Percentiles rank a stretch among this genome's conserved stretches.
phyloP scores from a whole-genome alignment of 129 eudicot genomes.

The carrot (Daucus carota) region DNA sequence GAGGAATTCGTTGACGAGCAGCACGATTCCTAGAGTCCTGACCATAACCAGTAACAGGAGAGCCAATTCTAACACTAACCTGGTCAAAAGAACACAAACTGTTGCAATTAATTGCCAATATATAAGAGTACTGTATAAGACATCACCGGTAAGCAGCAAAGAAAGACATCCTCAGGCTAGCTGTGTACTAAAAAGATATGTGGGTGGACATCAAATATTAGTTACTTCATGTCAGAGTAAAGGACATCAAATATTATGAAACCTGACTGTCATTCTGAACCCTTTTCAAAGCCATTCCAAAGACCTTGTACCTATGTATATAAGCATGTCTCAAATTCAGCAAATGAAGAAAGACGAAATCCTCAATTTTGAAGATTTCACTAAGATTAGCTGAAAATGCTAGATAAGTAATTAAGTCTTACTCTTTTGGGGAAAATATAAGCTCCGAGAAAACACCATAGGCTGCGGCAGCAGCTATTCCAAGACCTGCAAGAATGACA shows the following conservation, averaged over 20 bases:
- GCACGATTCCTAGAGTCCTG: conserved; percentile 89
- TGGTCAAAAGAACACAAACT: conserved; percentile 15
- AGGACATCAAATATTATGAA: conserved; percentile 16
- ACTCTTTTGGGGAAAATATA: conserved; percentile 92
- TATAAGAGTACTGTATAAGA: no score
- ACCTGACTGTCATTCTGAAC: conserved; percentile 88
- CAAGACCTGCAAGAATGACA: conserved; percentile 79
- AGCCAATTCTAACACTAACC: conserved; percentile 80
- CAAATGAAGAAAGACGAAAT: not conserved
- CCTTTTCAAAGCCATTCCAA: conserved; percentile 74
- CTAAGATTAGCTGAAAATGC: not conserved
- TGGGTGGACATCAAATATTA: not conserved
- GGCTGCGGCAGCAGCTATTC: conserved; percentile 81
- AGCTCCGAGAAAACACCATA: conserved; percentile 90
- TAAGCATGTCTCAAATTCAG: not conserved
- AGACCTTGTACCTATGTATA: conserved; percentile 67
- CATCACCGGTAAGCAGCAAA: not conserved
- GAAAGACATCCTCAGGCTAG: not conserved
- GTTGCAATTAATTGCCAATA: not conserved
- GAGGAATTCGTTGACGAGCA: conserved; percentile 72
- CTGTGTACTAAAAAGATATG: not conserved
- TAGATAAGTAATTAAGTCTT: conserved; percentile 11
- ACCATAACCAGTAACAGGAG: conserved; percentile 89
- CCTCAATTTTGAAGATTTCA: not conserved
- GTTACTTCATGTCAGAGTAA: no score